Percentiles rank a stretch among this genome's conserved stretches.
Conservation (phyloP, 371 early-diverging fungal genomes). For the Coelomomyces lativittatus region DNA sequence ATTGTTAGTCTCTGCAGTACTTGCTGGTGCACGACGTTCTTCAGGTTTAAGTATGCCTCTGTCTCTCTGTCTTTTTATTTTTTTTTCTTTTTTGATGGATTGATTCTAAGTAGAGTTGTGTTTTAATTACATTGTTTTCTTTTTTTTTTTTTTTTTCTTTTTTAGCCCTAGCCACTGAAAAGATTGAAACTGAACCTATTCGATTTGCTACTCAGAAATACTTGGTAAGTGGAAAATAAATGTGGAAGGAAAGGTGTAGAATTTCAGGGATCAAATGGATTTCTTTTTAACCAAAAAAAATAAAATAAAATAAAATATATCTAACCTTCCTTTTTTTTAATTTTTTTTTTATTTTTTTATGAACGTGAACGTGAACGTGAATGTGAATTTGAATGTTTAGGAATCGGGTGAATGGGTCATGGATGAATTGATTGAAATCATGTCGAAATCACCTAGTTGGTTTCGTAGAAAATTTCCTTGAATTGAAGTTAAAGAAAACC, state of each 20-base stretch:
- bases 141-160: background rate
- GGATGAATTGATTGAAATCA: background rate
- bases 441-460: background rate
- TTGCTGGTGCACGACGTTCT: slow-evolving; percentile 56
- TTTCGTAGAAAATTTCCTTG: background rate
- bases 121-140: too few relatives aligned
- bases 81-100: background rate
- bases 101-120: too few relatives aligned
- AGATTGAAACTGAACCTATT: slow-evolving; percentile 38
- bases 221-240: slow-evolving; percentile 9
- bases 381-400: too few relatives aligned
- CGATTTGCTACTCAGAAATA: slow-evolving; percentile 32
- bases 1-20: slow-evolving; percentile 47
- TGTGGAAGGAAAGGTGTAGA: too few relatives aligned
- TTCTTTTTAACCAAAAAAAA: too few relatives aligned
- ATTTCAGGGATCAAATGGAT: too few relatives aligned
- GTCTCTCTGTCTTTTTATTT: background rate
- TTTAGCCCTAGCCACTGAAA: slow-evolving; percentile 11
- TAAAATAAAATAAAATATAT: too few relatives aligned
- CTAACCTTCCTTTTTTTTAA: too few relatives aligned
- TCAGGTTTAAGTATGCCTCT: slow-evolving; percentile 23
- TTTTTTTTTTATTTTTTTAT: too few relatives aligned
- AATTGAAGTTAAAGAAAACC: too few relatives aligned
- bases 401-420: slow-evolving; percentile 1
- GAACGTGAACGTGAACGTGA: too few relatives aligned